Evolutionary conservation across 202 grass and related monocot species (phyloP), one percentile per base, ranked within the genome.

Genomic region (Brachypodium distachyon): DNA sequence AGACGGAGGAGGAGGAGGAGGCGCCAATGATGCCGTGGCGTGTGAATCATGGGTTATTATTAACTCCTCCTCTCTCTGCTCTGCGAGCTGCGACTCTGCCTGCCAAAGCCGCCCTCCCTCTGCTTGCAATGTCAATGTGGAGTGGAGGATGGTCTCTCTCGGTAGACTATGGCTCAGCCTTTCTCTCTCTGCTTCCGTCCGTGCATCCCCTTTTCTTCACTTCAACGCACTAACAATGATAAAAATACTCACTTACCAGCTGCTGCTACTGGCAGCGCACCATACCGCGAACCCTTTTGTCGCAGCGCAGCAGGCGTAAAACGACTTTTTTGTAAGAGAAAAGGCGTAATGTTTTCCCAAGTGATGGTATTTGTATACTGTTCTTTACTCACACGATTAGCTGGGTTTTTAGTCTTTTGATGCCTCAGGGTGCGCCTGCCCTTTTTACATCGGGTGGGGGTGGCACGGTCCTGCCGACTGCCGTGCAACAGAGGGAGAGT

Each of bases 1-100:
- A 19, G 42, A 38, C 34, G 49, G 58, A 76, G 44, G 56, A 23
- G 22, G 44, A 25, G 34, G 23, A 40, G 18, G 57, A 22, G 19
- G 76, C 40, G 81, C 44, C 76, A 81, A 83, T 84, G 82, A 85
- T 87, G 88, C 69, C 72, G 79, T 77, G 79, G 56, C 74, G 70
- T 81, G 70, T 84, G 73, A 81, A 81, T 65, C 83, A 80, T 90
- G 84, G 72, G 68, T 71, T 81, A 88, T 90, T 81, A 92, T 92
- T 82, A 87, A 91, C 67, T 67, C 52, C 40, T 47, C 81, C 22
- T 29, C 61, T 38, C 34, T 48, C 27, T 32, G 29, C 31, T 25
- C 17, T 13, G 8, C 67, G 51, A n/a, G 61, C 31, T 57, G 29
- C 46, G 28, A 61, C 53, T 72, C 77, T n/a, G n/a, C n/a, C n/a